Evolutionary conservation across 2,329 filamentous ascomycete genomes (phyloP), one percentile per base, ranked within the genome.

Genomic region (Paecilomyces dactylethromorphus): DNA sequence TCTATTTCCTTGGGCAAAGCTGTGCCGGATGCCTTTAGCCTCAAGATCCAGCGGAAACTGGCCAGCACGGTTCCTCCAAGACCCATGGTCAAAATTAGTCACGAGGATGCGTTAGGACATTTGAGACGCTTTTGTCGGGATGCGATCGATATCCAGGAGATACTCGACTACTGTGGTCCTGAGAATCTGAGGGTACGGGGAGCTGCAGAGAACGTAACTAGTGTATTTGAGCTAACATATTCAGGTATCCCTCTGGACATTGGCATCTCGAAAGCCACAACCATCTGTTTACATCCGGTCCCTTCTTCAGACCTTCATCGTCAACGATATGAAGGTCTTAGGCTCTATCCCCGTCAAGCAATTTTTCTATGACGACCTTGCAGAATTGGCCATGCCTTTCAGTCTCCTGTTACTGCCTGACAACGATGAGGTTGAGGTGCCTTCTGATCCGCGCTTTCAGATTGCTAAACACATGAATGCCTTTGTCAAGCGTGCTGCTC

Each of bases 21-120:
- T 0, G 85, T 95, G 0, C 82, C 87, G 0, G 86, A 87, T n/a
- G 86, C 92, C 0, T 97, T 97, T 72, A 97, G 91, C 66, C 85
- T 86, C 24, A 96, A 96, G 70, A 82, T 97, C 39, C 94, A 99
- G 70, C 84, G 92, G n/a, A 89, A 89, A 62, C 81, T 99, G 32
- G 92, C 94, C 0, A 97, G 92, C 65, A 97, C 92, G 0, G 92
- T 97, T 67, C 94, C 94, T 3, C 94, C 94, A 7, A 84, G 93
- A 8, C 92, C 93, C 0, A 93, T 97, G 66, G 90, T 97, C 11
- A 82, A 91, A 56, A 71, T 92, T 2, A 84, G 83, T 26, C 88
- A 90, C 65, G 83, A 87, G 13, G 87, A 91, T 66, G 89, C 92
- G 0, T 83, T 88, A 62, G 76, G 76, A 21, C 87, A 90, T 65